A percentile compares a stretch with the other conserved stretches of the same genome.
Evolutionary conservation across 306 rosid species (phyloP).

Genomic region (Mimosa bimucronata): DNA sequence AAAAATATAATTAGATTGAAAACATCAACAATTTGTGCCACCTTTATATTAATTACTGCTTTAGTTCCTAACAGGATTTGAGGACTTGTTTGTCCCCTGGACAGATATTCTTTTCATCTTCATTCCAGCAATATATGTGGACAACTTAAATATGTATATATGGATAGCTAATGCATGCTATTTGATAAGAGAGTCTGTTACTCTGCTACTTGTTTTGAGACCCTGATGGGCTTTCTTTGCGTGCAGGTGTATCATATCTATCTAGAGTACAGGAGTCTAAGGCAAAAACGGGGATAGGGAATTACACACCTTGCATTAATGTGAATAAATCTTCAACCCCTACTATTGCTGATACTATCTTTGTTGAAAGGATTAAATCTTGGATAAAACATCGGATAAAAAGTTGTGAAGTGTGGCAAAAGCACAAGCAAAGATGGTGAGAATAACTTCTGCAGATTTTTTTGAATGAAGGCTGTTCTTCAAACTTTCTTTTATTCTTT

Average conservation of each 20-base stretch:
- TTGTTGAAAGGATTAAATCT: conserved; percentile 69
- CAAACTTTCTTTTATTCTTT: conserved; percentile 23
- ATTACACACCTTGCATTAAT: conserved; percentile 36
- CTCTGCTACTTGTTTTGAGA: conserved; percentile 26
- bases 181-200: conserved; percentile 21
- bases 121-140: conserved; percentile 1
- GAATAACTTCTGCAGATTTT: conserved; percentile 31
- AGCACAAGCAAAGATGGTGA: conserved; percentile 58
- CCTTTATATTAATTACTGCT: too few species aligned
- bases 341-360: conserved; percentile 71
- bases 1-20: too few species aligned
- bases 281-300: conserved; percentile 57
- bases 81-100: background rate
- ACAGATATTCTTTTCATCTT: conserved; percentile 14
- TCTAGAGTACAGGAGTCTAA: conserved; percentile 78
- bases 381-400: conserved; percentile 68
- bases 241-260: conserved; percentile 81
- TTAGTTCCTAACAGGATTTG: background rate
- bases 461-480: conserved; percentile 5
- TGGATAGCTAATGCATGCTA: conserved; percentile 9
- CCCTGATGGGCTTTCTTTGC: conserved; percentile 12
- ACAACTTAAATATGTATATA: conserved; percentile 13
- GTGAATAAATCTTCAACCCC: conserved; percentile 44
- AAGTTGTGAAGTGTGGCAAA: conserved; percentile 42
- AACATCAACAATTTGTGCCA: too few species aligned